phyloP scores from a whole-genome alignment of 768 basidiomycete genomes.

The Leccinum disarticulatum region DNA sequence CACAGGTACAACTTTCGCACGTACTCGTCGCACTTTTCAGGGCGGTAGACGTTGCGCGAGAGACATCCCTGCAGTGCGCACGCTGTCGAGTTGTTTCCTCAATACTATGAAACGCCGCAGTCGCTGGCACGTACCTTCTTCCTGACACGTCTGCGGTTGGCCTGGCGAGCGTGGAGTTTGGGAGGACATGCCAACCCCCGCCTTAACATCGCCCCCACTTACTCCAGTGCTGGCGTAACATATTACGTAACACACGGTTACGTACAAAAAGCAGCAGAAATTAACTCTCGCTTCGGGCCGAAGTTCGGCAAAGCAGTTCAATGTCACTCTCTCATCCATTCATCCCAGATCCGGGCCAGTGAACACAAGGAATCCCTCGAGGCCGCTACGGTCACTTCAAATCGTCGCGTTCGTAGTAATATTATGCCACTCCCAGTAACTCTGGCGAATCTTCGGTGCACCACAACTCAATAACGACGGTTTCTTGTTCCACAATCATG shows the following conservation, averaged over 20 bases:
- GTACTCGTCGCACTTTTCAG: slow-evolving; percentile 57
- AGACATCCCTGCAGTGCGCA: slow-evolving; percentile 65
- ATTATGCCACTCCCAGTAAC: slow-evolving; percentile 51
- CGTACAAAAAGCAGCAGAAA: not conserved
- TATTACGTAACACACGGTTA: not conserved
- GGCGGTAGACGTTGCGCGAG: slow-evolving; percentile 59
- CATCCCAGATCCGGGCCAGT: too few relatives aligned
- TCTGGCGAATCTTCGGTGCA: slow-evolving; percentile 33
- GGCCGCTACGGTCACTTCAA: slow-evolving; percentile 4
- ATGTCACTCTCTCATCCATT: slow-evolving; percentile 21
- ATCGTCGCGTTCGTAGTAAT: slow-evolving; percentile 11
- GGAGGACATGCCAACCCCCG: not conserved
- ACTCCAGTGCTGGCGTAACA: not conserved
- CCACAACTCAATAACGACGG: slow-evolving; percentile 13
- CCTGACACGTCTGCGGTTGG: slow-evolving; percentile 19
- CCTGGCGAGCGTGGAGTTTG: not conserved
- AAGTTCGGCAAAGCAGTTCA: slow-evolving; percentile 43
- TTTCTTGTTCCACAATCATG: slow-evolving; percentile 11
- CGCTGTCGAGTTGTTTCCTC: slow-evolving; percentile 39
- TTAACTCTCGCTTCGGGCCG: slow-evolving; percentile 35
- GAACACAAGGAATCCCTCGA: too few relatives aligned
- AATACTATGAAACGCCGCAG: not conserved
- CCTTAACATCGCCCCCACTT: not conserved
- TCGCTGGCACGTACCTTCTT: not conserved
- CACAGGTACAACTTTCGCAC: slow-evolving; percentile 59